Base-by-base conservation (phyloP, 2,329 filamentous ascomycete genomes). In the Talaromyces sp. region DNA sequence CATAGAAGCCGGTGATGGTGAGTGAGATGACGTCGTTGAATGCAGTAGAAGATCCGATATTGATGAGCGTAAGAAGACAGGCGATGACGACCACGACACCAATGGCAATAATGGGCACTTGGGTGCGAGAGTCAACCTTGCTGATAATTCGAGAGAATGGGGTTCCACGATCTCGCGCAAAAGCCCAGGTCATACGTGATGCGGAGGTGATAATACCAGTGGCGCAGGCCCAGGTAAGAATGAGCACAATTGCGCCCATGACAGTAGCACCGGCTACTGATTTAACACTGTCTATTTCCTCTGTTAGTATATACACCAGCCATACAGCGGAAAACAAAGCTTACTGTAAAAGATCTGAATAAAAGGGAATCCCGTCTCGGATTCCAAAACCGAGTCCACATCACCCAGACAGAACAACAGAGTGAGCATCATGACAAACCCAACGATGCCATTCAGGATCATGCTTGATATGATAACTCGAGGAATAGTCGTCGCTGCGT, bases 371-470 rank as follows among this genome's bases (percentile, higher is more conserved):
- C 77, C 77, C 0, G 81, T 81, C 0, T 73, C 71, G 0, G 75
- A 76, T 0, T 68, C 67, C 3, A 81, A 66, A 0, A 78, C 74
- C 0, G 65, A 67, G 7, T 78, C 73, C 7, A 81, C 69, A 57
- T 84, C 75, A 2, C 75, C 76, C 21, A 84, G 70, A 22, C 78
- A 81, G 62, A 84, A 85, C 15, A 82, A 73, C 40, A 83, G 70
- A 0, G 80, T 79, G 10, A 84, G 72, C 15, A 84, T 64, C 74
- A 84, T 81, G 19, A 78, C 73, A 45, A 84, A 80, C 0, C 82
- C 83, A 1, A 83, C 68, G 0, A 75, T 64, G 1, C 78, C 81
- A 56, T 84, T 84, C 50, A 84, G 69, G 0, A 76, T 59, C 0
- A 83, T 71, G 4, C 75, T 76, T 1, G 72, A 69, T 36, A 84